Evolutionary conservation across 2,329 filamentous ascomycete species (phyloP).

Genomic region (Aureobasidium namibiae): DNA sequence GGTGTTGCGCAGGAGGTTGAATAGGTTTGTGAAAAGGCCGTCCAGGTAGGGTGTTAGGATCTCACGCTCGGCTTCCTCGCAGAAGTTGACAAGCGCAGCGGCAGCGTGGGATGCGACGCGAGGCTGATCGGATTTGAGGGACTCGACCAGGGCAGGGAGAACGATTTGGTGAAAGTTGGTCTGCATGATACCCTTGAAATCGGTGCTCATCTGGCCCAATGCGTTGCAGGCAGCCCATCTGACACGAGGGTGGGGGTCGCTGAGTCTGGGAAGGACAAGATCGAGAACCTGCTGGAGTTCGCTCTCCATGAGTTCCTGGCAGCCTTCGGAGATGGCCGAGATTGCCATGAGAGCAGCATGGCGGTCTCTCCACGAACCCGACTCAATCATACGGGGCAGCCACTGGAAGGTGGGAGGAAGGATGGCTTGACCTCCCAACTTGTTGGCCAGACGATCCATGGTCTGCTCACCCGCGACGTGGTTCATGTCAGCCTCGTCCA

Average conservation of each 20-base stretch:
- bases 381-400: slow-evolving; percentile 96
- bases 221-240: slow-evolving; percentile 97
- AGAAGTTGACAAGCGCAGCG: slow-evolving; percentile 97
- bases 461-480: slow-evolving; percentile 97
- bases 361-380: slow-evolving; percentile 85
- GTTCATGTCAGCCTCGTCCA: slow-evolving; percentile 93
- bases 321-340: slow-evolving; percentile 95
- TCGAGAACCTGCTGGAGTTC: slow-evolving; percentile 92
- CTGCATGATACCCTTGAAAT: slow-evolving; percentile 97
- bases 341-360: slow-evolving; percentile 98
- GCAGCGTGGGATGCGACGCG: slow-evolving; percentile 95
- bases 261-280: slow-evolving; percentile 83
- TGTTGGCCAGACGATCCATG: slow-evolving; percentile 96
- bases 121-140: slow-evolving; percentile 80
- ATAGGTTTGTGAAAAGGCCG: slow-evolving; percentile 73
- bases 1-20: slow-evolving; percentile 78
- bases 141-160: slow-evolving; percentile 83
- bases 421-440: slow-evolving; percentile 88
- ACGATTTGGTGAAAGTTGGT: slow-evolving; percentile 86
- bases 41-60: slow-evolving; percentile 90
- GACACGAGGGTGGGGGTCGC: slow-evolving; percentile 85
- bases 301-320: slow-evolving; percentile 87
- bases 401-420: slow-evolving; percentile 91
- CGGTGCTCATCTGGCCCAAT: slow-evolving; percentile 98
- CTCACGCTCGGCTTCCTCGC: slow-evolving; percentile 90